Evolutionary conservation across 306 rosid species (phyloP), one percentile per base, ranked within the genome.

Genomic region (Castanea crenata): DNA sequence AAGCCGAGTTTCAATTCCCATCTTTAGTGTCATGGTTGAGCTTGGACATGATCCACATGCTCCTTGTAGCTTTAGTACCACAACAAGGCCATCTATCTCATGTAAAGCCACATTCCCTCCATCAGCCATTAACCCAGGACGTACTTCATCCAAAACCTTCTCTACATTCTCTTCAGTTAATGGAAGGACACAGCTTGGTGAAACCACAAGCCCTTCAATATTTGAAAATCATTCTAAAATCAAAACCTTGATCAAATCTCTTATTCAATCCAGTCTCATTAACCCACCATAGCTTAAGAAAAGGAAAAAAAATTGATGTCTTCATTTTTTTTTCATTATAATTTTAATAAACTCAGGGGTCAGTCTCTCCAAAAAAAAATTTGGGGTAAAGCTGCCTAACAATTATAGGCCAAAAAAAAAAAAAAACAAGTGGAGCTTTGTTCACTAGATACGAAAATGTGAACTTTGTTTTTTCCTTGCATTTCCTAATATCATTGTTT

Each of bases 31-130:
- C 99, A 95, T 95, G 14, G 97, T 83, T 69, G 99, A 95, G 82
- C 99, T 92, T 32, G 99, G 99, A 71, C 99, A 95, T 35, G 99
- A 95, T 1, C 99, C 98, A 71, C 99, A 92, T 23, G 99, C 99
- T 79, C 99, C 99, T 91, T 95, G 94, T 25, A 95, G 90, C 86
- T 92, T 92, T 83, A 95, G 88, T 70, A 95, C 70, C 59, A 95
- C 99, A 71, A 91, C 88, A 87, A 95, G 99, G 21, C 98, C 98
- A 88, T 92, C 99, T 75, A 95, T 95, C 82, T 95, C 99, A 75
- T 95, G 98, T 16, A 95, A 82, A 38, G 93, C 95, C 82, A 95
- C 99, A 84, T 92, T 95, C 76, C 99, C 99, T 70, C 99, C 99
- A 88, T 95, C 99, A 57, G 91, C 97, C 97, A 92, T 92, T 86